Percentiles rank a stretch among this genome's conserved stretches.
phyloP scores from a whole-genome alignment of 495 filamentous ascomycete species.

The Pseudoneurospora amorphoporcata region DNA sequence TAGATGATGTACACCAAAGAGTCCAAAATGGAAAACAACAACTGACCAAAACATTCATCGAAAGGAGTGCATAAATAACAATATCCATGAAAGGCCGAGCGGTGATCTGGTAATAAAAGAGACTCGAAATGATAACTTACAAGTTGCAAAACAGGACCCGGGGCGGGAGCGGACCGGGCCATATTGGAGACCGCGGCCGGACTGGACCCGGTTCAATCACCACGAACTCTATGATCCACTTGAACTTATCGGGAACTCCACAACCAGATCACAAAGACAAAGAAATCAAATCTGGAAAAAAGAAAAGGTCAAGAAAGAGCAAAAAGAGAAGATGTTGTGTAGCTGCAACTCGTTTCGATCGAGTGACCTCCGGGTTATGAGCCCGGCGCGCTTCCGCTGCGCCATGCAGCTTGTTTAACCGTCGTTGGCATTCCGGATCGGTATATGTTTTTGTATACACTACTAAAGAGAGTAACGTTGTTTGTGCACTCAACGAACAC shows the following conservation, averaged over 20 bases:
- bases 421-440: neutral
- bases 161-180: neutral
- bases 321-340: neutral
- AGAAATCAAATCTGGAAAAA: neutral
- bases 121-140: neutral
- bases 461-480: neutral
- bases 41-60: neutral
- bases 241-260: neutral
- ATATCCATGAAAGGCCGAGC: neutral
- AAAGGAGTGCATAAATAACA: neutral
- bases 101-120: neutral
- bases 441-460: neutral
- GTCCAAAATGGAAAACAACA: neutral
- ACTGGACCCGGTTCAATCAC: neutral
- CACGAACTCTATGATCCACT: neutral
- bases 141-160: neutral
- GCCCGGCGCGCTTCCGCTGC: conserved; percentile 22
- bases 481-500: neutral
- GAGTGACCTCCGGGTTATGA: conserved; percentile 24
- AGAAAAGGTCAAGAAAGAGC: neutral
- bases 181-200: neutral
- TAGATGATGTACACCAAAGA: neutral
- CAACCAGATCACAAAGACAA: neutral
- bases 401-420: conserved; percentile 11
- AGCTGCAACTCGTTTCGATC: conserved; percentile 21